phyloP scores from a whole-genome alignment of 1,284 basidiomycete species.

The Microbotryomycetes sp. region DNA sequence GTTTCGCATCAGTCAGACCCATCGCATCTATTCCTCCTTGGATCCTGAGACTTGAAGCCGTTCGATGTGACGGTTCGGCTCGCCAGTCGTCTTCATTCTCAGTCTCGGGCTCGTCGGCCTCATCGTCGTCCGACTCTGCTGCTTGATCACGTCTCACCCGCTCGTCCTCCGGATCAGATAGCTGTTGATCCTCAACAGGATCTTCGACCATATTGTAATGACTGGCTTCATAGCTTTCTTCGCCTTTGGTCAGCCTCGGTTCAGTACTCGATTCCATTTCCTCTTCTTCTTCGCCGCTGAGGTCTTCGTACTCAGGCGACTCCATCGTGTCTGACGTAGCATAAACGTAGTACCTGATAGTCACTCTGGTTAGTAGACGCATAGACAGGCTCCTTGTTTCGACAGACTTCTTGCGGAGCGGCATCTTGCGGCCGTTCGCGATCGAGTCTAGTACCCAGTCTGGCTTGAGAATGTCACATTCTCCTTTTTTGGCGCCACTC shows the following conservation, averaged over 20 bases:
- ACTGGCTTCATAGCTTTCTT: constrained; percentile 5
- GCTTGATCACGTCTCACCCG: not conserved
- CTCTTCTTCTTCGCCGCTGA: constrained; percentile 38
- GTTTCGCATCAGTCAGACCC: not conserved
- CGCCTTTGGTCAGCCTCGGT: constrained; percentile 23
- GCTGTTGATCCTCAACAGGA: not conserved
- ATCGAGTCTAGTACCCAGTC: constrained; percentile 76
- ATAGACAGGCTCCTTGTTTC: not conserved
- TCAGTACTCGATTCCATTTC: constrained; percentile 23
- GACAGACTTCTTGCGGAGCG: constrained; percentile 13
- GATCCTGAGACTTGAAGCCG: not conserved
- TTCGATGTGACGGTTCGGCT: not conserved
- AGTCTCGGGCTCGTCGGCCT: constrained; percentile 29
- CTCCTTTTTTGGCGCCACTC: constrained; percentile 47
- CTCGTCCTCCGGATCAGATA: constrained; percentile 2
- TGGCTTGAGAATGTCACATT: constrained; percentile 64
- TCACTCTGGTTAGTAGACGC: rapidly evolving
- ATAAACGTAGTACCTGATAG: constrained; percentile 9
- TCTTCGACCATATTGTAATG: not conserved
- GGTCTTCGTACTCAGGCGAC: constrained; percentile 1
- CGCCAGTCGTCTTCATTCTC: constrained; percentile 37
- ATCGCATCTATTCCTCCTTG: not conserved
- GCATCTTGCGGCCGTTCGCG: constrained; percentile 39
- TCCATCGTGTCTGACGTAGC: constrained; percentile 1
- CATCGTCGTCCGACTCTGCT: constrained; percentile 24